phyloP scores from a whole-genome alignment of 768 basidiomycete genomes.

The Lactifluus hygrophoroides region DNA sequence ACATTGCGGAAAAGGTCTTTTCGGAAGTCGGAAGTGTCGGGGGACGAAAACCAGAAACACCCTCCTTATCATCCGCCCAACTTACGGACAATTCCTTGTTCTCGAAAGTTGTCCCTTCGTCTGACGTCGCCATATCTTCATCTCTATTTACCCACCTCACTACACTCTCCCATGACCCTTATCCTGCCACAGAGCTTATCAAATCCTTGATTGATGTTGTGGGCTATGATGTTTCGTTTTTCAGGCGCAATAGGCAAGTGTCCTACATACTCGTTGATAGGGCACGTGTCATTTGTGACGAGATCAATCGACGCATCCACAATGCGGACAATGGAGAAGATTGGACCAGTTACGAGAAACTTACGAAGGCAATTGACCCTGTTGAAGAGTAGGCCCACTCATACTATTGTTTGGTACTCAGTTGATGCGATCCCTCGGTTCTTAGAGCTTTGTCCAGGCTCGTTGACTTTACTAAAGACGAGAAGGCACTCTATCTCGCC shows the following conservation, averaged over 20 bases:
- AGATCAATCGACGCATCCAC: constrained; percentile 16
- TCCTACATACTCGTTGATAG: constrained; percentile 20
- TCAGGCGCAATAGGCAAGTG: constrained; percentile 19
- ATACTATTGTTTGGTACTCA: background rate
- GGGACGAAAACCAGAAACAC: no score
- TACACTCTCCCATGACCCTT: background rate
- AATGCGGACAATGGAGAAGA: constrained; percentile 5
- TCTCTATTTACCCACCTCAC: background rate
- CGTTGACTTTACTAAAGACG: constrained; percentile 6
- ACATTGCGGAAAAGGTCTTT: no score
- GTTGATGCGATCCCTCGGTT: background rate
- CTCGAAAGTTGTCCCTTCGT: background rate
- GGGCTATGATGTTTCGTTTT: constrained; percentile 11
- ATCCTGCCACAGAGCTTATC: constrained; percentile 18
- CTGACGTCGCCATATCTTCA: background rate
- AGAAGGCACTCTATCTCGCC: constrained; percentile 2
- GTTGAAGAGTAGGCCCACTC: constrained; percentile 17
- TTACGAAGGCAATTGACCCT: constrained; percentile 20
- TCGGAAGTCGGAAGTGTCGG: no score
- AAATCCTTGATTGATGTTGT: constrained; percentile 17
- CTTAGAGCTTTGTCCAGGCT: constrained; percentile 8
- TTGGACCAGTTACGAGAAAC: constrained; percentile 19
- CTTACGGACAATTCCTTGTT: no score
- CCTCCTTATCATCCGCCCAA: no score
- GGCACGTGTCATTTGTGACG: constrained; percentile 18